Base-by-base conservation (phyloP, 1,284 basidiomycete genomes). In the Pyrrhoderma lamaoense region DNA sequence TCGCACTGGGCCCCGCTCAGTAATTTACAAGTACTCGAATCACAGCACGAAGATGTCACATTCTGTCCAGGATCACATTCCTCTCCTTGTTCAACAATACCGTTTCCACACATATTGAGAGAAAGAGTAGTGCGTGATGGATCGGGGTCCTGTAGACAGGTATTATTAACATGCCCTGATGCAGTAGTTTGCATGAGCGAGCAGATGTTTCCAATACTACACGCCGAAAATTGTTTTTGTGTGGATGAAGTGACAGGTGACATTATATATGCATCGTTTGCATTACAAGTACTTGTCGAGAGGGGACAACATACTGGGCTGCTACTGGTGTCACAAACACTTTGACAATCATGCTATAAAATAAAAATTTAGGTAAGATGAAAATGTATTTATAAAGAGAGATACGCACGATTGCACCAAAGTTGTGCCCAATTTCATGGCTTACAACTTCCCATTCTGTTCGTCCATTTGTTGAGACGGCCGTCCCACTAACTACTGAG, bases 391-490 rank as follows among this genome's bases (percentile, higher is more conserved):
- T 5, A 31, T 5, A 31, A 31, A 31, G 27, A 31, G 27, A 31
- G 27, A 31, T 5, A 31, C 27, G 5, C 11, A 31, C 27, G 60
- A 93, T 91, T n/a, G 90, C 89, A 49, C 90, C 90, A 68, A 94
- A 93, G 62, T 92, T 93, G 65, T 91, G 88, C 2, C 87, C 89
- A 55, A 89, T 90, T 67, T 95, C 93, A 67, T 95, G 93, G 16
- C 89, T 79, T 36, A 93, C 76, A 60, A 89, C 80, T 67, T 89
- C 85, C 84, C 82, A 85, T 62, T 88, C 87, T 58, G 89, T 75
- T 21, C 74, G 69, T 8, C 80, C 80, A 21, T 82, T 74, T 3
- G 89, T 90, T 7, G 89, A 89, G 8, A 95, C 89, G 5, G 82
- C 91, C 0, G 91, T 89, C 3, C 92, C 91, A 22, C 85, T 88